Evolutionary conservation across 2,329 filamentous ascomycete genomes (phyloP).

Genomic region (Dactylonectria macrodidyma): DNA sequence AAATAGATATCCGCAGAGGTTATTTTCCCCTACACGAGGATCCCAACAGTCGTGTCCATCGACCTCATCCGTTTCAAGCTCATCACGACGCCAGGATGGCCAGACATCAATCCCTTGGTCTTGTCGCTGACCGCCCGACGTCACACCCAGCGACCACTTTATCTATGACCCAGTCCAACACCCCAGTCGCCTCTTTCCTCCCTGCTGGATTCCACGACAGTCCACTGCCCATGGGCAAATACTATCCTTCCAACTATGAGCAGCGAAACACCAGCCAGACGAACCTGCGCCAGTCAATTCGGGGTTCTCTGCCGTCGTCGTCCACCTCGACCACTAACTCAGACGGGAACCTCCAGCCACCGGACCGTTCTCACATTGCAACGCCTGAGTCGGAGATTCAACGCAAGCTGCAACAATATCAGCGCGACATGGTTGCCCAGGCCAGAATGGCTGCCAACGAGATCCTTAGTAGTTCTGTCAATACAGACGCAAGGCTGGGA

Average conservation of each 20-base stretch:
- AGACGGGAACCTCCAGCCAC: constrained; percentile 48
- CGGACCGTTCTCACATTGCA: constrained; percentile 27
- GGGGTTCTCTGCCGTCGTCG: constrained; percentile 49
- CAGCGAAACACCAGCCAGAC: constrained; percentile 50
- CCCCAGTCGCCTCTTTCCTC: constrained; percentile 66
- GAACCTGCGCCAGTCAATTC: constrained; percentile 42
- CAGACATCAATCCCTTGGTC: constrained; percentile 52
- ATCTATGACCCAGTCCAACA: constrained; percentile 50
- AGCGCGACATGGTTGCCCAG: constrained; percentile 73
- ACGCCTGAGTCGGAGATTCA: constrained; percentile 60
- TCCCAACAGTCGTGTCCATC: constrained; percentile 61
- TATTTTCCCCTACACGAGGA: constrained; percentile 75
- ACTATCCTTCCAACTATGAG: constrained; percentile 75
- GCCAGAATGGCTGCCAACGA: constrained; percentile 66
- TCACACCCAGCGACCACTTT: constrained; percentile 44
- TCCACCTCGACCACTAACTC: constrained; percentile 52
- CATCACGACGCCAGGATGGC: constrained; percentile 56
- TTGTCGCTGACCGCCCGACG: constrained; percentile 51
- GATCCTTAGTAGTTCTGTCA: constrained; percentile 53
- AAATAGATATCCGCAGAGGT: constrained; percentile 58
- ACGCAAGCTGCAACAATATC: constrained; percentile 70
- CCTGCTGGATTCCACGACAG: constrained; percentile 64
- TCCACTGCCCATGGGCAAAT: constrained; percentile 71
- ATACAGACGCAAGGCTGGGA: constrained; percentile 44
- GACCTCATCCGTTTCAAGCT: constrained; percentile 66